Evolutionary conservation across 148 eudicot species (phyloP).

Genomic region (Nepenthes mirabilis): DNA sequence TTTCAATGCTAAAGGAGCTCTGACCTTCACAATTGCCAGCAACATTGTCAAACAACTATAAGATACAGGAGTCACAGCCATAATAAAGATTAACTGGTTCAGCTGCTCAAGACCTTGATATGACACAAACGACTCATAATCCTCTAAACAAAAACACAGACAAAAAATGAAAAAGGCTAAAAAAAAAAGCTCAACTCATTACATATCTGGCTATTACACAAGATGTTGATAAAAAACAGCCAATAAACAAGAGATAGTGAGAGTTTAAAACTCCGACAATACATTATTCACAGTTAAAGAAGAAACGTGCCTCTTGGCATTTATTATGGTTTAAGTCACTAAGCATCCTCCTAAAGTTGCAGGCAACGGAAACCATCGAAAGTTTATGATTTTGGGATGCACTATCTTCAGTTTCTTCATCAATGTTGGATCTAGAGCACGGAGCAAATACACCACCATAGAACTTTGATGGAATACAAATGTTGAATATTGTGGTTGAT

Average conservation of each 20-base stretch:
- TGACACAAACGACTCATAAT: conserved; percentile 83
- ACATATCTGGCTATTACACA: background rate
- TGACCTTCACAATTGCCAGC: conserved; percentile 93
- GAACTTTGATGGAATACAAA: conserved; percentile 76
- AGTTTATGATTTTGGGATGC: conserved; percentile 45
- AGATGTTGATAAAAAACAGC: background rate
- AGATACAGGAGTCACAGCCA: conserved; percentile 94
- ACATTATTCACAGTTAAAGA: background rate
- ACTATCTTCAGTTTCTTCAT: conserved; percentile 30
- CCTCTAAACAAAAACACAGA: conserved; percentile 21
- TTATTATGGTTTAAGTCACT: conserved; percentile 44
- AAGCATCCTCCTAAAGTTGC: conserved; percentile 38
- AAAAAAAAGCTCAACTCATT: background rate
- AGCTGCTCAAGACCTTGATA: conserved; percentile 97
- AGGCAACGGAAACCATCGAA: conserved; percentile 28
- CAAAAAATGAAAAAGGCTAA: conserved; percentile 2
- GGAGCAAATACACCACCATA: conserved; percentile 74
- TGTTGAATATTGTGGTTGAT: conserved; percentile 65
- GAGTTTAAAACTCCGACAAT: background rate
- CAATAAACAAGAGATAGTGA: background rate
- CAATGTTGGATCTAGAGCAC: conserved; percentile 47
- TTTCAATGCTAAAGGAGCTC: background rate
- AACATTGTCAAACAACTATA: conserved; percentile 98
- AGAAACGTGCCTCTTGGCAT: conserved; percentile 58
- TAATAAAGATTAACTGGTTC: conserved; percentile 93